These are phyloP conservation scores for Cochlearia excelsa DNA, from an alignment of 345 rosid genomes.

Conservation along the genomic window DNA sequence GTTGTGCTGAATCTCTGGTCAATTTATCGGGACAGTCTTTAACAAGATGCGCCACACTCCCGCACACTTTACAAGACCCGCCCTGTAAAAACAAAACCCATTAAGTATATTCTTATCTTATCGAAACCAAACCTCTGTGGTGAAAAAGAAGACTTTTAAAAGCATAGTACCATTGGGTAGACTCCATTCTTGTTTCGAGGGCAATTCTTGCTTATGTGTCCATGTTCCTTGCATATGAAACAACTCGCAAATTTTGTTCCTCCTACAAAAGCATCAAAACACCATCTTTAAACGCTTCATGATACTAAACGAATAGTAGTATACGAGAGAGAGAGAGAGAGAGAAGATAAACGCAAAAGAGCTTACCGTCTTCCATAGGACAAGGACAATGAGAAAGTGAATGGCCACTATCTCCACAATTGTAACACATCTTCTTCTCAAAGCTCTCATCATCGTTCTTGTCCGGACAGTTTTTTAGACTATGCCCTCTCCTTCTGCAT, in stretches of 20 bases:
- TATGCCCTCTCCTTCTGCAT: slow-evolving; percentile 80
- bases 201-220: slow-evolving; percentile 92
- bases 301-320: background rate
- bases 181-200: slow-evolving; percentile 79
- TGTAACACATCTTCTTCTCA: slow-evolving; percentile 70
- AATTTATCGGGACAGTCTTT: slow-evolving; percentile 86
- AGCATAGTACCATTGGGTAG: slow-evolving; percentile 73
- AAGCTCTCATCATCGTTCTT: slow-evolving; percentile 54
- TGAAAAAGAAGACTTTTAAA: no score
- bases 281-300: background rate
- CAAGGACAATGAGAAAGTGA: slow-evolving; percentile 69
- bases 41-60: slow-evolving; percentile 87
- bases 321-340: background rate
- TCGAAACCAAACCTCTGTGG: background rate
- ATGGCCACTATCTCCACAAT: slow-evolving; percentile 82
- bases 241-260: slow-evolving; percentile 88
- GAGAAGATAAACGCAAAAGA: background rate
- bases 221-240: slow-evolving; percentile 74
- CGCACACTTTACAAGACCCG: slow-evolving; percentile 90
- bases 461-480: slow-evolving; percentile 73
- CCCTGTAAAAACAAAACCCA: slow-evolving; percentile 47
- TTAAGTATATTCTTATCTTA: background rate
- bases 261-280: slow-evolving; percentile 43
- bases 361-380: slow-evolving; percentile 74
- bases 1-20: slow-evolving; percentile 28